Conservation (phyloP, 306 rosid genomes). For the Quercus dentata region DNA sequence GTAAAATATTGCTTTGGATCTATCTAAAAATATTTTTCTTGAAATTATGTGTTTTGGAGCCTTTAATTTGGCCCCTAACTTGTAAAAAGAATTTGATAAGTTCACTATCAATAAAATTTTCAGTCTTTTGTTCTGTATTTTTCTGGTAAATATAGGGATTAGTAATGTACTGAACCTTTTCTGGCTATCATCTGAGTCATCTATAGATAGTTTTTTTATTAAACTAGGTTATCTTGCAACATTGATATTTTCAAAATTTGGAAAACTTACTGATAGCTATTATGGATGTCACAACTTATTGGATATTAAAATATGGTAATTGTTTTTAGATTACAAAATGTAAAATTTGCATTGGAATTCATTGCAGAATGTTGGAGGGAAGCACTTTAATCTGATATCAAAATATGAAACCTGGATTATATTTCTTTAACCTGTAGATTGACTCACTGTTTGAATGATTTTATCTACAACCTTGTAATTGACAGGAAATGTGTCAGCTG, state of each 20-base stretch:
- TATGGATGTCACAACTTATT: not conserved
- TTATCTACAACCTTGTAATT: slow-evolving; percentile 24
- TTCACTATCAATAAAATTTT: no score
- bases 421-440: not conserved
- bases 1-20: no score
- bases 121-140: no score
- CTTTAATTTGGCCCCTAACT: no score
- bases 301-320: not conserved
- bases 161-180: no score
- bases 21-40: no score
- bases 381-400: not conserved
- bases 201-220: not conserved
- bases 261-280: not conserved
- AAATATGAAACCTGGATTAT: slow-evolving; percentile 1
- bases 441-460: slow-evolving; percentile 12
- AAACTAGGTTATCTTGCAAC: not conserved
- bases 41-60: no score
- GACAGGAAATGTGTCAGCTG: slow-evolving; percentile 38
- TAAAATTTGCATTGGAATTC: not conserved
- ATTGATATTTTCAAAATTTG: not conserved
- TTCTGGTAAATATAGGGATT: no score
- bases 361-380: not conserved
- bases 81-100: no score
- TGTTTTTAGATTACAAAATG: not conserved
- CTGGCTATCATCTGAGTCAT: no score